A percentile compares a stretch with the other conserved stretches of the same genome.
phyloP scores from a whole-genome alignment of 2,329 filamentous ascomycete genomes.

The Penicillium digitatum region DNA sequence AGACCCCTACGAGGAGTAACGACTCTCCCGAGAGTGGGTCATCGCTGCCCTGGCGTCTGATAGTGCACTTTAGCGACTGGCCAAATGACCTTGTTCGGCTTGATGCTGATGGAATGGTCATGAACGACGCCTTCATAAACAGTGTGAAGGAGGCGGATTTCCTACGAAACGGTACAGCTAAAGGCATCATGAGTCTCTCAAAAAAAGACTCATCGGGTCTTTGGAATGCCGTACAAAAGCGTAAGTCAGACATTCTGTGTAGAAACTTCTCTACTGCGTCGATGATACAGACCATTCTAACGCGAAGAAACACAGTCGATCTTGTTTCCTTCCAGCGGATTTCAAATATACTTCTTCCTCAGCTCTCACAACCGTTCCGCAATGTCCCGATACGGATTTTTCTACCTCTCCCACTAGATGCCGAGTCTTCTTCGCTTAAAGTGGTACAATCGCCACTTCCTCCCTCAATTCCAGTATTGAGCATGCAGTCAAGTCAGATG shows the following conservation, averaged over 20 bases:
- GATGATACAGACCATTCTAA: neutral
- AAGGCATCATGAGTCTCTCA: conserved; percentile 83
- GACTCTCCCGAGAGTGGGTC: conserved; percentile 17
- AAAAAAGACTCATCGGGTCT: conserved; percentile 78
- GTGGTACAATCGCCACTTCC: conserved; percentile 73
- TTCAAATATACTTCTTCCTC: conserved; percentile 68
- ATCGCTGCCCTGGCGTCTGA: conserved; percentile 59
- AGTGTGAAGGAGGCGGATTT: conserved; percentile 80
- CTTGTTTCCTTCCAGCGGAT: conserved; percentile 68
- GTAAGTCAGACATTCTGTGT: conserved; percentile 40
- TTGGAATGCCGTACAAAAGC: conserved; percentile 75
- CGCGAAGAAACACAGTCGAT: conserved; percentile 55
- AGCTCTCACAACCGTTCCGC: conserved; percentile 65
- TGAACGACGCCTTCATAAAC: conserved; percentile 65
- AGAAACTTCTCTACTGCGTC: neutral
- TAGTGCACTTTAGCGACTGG: conserved; percentile 58
- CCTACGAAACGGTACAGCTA: conserved; percentile 79
- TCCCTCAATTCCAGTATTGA: conserved; percentile 39
- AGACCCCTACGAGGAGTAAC: conserved; percentile 16
- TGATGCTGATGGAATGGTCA: conserved; percentile 52
- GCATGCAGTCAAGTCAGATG: conserved; percentile 25
- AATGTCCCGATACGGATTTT: conserved; percentile 88
- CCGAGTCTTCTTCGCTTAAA: conserved; percentile 50
- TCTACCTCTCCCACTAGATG: conserved; percentile 63
- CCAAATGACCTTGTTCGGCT: conserved; percentile 56